Conservation (phyloP, 1,284 basidiomycete genomes). For the Microbotryum lychnidis-dioicae region DNA sequence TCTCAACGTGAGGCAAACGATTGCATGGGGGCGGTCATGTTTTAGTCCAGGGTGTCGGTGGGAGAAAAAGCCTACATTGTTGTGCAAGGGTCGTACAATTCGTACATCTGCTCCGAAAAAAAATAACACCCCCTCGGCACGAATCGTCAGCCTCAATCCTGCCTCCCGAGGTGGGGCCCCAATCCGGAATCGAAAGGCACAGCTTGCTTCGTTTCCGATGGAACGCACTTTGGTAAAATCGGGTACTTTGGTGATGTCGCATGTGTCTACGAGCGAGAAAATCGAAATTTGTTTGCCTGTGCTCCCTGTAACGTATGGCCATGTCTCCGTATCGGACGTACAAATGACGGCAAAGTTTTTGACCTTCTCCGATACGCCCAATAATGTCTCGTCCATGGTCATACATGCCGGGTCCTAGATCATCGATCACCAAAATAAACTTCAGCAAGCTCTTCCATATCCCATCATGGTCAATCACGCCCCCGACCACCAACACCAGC, state of each 20-base stretch:
- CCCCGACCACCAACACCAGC: neutral
- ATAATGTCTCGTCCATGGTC: constrained; percentile 98
- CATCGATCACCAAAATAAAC: no score
- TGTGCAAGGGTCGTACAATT: constrained; percentile 82
- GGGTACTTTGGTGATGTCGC: constrained; percentile 93
- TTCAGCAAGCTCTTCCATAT: no score
- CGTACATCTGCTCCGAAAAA: constrained; percentile 63
- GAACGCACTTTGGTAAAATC: constrained; percentile 90
- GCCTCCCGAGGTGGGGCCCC: neutral
- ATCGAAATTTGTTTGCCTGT: neutral
- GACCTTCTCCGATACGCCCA: constrained; percentile 85
- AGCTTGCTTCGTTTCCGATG: no score
- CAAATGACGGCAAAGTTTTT: constrained; percentile 97
- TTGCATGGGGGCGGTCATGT: neutral
- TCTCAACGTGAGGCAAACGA: no score
- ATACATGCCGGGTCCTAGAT: constrained; percentile 77
- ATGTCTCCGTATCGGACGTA: constrained; percentile 47
- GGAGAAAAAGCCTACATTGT: constrained; percentile 59
- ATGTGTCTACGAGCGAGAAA: constrained; percentile 35
- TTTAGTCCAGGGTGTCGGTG: neutral
- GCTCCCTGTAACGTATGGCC: neutral
- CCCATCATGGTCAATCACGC: no score
- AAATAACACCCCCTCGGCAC: neutral
- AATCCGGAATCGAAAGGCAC: no score
- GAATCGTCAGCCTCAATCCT: no score